These are phyloP conservation scores for Pyronema omphalodes DNA, from an alignment of 495 filamentous ascomycete genomes.

Conservation along the genomic window DNA sequence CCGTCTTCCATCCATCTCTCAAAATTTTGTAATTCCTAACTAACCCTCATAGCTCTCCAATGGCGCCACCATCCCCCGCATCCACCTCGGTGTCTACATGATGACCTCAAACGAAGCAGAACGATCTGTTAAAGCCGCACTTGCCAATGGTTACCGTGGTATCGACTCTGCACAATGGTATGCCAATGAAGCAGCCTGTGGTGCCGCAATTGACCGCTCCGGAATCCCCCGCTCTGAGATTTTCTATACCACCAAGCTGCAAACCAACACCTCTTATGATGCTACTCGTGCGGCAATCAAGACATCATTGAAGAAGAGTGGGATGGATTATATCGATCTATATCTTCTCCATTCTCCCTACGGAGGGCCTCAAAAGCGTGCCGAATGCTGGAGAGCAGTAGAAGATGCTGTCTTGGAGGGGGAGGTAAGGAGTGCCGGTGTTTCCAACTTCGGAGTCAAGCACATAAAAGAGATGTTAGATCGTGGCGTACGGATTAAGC, in stretches of 20 bases:
- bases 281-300: slow-evolving; percentile 34
- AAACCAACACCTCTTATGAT: slow-evolving; percentile 28
- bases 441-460: slow-evolving; percentile 49
- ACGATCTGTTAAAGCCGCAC: slow-evolving; percentile 50
- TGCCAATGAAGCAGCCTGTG: slow-evolving; percentile 66
- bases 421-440: slow-evolving; percentile 44
- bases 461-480: slow-evolving; percentile 59
- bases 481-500: slow-evolving; percentile 68
- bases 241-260: slow-evolving; percentile 47
- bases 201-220: slow-evolving; percentile 57
- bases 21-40: neutral
- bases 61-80: slow-evolving; percentile 40
- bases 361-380: slow-evolving; percentile 38
- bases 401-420: slow-evolving; percentile 44
- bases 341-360: slow-evolving; percentile 42
- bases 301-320: slow-evolving; percentile 30
- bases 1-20: neutral
- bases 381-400: slow-evolving; percentile 47
- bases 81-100: slow-evolving; percentile 50
- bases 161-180: slow-evolving; percentile 34
- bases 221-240: slow-evolving; percentile 61
- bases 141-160: slow-evolving; percentile 54
- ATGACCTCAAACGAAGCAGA: slow-evolving; percentile 19
- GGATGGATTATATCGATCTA: slow-evolving; percentile 34
- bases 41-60: slow-evolving; percentile 33